These are phyloP conservation scores for Ocimum tenuiflorum DNA, from an alignment of 257 asterid species.

Conservation along the genomic window DNA sequence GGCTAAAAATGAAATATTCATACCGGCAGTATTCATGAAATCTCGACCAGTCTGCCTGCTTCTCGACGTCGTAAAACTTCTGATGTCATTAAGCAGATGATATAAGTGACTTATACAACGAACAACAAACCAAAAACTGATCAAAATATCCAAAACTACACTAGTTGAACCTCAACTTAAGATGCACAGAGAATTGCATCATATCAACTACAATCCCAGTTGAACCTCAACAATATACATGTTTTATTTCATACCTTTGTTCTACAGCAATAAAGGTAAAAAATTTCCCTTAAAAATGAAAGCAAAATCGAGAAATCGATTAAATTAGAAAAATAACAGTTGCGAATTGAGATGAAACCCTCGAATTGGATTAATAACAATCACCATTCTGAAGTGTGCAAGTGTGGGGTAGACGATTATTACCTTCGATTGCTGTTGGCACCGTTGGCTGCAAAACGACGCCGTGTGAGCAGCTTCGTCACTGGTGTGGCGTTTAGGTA, in stretches of 20 bases:
- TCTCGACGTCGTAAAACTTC: constrained; percentile 59
- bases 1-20: constrained; percentile 21
- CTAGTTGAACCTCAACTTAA: no score
- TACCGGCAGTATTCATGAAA: constrained; percentile 72
- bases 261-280: no score
- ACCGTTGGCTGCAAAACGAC: constrained; percentile 50
- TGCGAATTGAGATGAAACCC: neutral
- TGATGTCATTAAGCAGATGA: constrained; percentile 24
- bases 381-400: neutral
- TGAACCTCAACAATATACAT: no score
- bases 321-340: neutral
- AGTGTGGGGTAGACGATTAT: neutral
- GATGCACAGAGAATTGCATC: no score
- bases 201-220: no score
- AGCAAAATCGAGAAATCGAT: neutral
- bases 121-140: neutral
- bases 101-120: constrained; percentile 8
- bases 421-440: constrained; percentile 48
- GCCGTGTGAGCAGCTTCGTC: constrained; percentile 13
- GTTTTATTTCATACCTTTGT: no score
- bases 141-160: neutral
- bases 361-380: neutral
- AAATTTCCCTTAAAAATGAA: no score
- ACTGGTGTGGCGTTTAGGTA: constrained; percentile 15
- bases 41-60: constrained; percentile 69